phyloP scores from a whole-genome alignment of 305 asterid species.

The Caryopteris hybrid region DNA sequence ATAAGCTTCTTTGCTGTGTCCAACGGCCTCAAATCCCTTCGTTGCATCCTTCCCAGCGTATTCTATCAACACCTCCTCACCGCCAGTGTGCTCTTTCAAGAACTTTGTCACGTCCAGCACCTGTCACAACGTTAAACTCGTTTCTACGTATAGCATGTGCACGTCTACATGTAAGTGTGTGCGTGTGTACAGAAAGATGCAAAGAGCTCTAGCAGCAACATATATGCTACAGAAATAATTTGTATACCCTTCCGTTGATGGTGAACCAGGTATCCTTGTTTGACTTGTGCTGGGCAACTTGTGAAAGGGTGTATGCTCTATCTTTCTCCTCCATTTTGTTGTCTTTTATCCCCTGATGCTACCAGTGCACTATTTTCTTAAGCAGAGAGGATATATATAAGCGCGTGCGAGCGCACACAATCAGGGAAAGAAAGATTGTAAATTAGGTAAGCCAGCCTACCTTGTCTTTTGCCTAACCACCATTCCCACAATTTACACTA shows the following conservation, averaged over 20 bases:
- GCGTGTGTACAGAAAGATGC: too few species aligned
- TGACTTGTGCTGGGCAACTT: conserved; percentile 32
- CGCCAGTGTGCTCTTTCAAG: conserved; percentile 43
- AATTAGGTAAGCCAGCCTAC: neutral
- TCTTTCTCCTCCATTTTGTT: conserved; percentile 20
- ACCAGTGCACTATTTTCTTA: neutral
- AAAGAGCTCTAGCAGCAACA: neutral
- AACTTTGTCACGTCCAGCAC: conserved; percentile 32
- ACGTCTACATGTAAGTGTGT: neutral
- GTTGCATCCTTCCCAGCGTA: conserved; percentile 41
- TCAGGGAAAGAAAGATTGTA: neutral
- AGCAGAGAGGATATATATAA: too few species aligned
- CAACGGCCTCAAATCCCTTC: conserved; percentile 32
- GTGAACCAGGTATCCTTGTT: conserved; percentile 36
- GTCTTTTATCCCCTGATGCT: neutral
- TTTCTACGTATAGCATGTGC: neutral
- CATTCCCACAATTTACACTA: neutral
- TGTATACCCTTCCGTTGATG: conserved; percentile 30
- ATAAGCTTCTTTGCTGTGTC: conserved; percentile 40
- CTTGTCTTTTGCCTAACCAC: neutral
- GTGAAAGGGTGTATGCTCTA: conserved; percentile 20
- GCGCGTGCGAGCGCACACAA: too few species aligned
- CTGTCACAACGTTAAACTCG: conserved; percentile 12
- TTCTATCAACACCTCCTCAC: conserved; percentile 42
- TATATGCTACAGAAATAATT: neutral